Evolutionary conservation across 2,329 filamentous ascomycete species (phyloP).

Genomic region (Penicillium sp.): DNA sequence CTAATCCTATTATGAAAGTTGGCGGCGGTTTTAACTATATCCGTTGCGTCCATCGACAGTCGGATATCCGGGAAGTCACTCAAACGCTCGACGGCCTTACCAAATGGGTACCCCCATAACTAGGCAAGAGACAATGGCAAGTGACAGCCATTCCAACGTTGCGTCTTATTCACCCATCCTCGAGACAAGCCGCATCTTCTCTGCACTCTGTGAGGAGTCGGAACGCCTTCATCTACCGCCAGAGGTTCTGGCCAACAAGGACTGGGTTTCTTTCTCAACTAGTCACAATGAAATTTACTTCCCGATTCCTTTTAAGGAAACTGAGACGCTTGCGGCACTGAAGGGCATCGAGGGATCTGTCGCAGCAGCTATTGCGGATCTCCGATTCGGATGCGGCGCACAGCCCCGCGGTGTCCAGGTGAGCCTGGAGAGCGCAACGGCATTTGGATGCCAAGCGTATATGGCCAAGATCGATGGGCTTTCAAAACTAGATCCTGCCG

Average conservation of each 20-base stretch:
- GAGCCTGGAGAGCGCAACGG: slow-evolving; percentile 40
- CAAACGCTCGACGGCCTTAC: no score
- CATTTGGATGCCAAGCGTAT: slow-evolving; percentile 43
- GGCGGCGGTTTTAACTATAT: no score
- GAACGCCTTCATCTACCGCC: slow-evolving; percentile 34
- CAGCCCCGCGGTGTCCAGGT: slow-evolving; percentile 40
- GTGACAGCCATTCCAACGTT: slow-evolving; percentile 9
- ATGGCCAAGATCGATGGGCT: slow-evolving; percentile 43
- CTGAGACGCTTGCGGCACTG: slow-evolving; percentile 53
- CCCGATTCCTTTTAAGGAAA: slow-evolving; percentile 52
- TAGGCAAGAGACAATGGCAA: slow-evolving; percentile 16
- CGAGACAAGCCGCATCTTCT: slow-evolving; percentile 40
- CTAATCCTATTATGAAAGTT: no score
- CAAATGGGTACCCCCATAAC: no score
- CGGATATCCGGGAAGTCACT: no score
- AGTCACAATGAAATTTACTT: slow-evolving; percentile 40
- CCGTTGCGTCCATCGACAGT: no score
- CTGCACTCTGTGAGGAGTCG: slow-evolving; percentile 34
- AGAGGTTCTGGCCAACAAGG: slow-evolving; percentile 31
- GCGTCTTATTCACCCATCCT: slow-evolving; percentile 33
- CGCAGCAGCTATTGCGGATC: slow-evolving; percentile 59
- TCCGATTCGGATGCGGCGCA: slow-evolving; percentile 47
- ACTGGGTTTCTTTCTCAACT: slow-evolving; percentile 38
- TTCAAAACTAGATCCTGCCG: slow-evolving; percentile 38
- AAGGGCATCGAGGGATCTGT: slow-evolving; percentile 60